These are phyloP conservation scores for Talaromyces marneffei DNA, from an alignment of 2,329 filamentous ascomycete genomes.

Conservation along the genomic window DNA sequence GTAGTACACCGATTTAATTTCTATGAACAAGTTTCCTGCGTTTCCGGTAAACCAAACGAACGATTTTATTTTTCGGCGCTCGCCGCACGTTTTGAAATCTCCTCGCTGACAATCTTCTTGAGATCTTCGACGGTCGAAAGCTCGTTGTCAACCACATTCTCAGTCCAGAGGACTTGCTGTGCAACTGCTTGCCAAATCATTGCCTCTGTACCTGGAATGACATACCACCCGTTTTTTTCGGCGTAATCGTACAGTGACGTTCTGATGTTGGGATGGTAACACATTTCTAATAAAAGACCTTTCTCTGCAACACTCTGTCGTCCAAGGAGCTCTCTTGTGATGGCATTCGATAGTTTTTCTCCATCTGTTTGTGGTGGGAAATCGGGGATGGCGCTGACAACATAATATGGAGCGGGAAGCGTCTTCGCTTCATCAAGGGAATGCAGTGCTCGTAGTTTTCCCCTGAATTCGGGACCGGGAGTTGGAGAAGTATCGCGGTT, in stretches of 20 bases:
- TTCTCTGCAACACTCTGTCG: neutral
- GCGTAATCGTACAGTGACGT: constrained; percentile 17
- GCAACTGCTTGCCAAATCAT: constrained; percentile 20
- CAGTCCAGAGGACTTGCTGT: constrained; percentile 21
- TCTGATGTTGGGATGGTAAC: constrained; percentile 19
- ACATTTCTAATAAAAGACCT: constrained; percentile 24
- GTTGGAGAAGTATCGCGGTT: neutral
- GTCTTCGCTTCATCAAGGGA: constrained; percentile 10
- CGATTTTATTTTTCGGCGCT: neutral
- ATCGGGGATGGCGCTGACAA: constrained; percentile 21
- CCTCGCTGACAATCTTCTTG: constrained; percentile 9
- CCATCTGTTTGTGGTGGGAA: constrained; percentile 16
- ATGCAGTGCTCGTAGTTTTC: constrained; percentile 15
- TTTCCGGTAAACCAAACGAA: no score
- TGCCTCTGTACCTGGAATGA: constrained; percentile 19
- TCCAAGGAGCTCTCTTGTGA: constrained; percentile 10
- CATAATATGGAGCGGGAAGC: constrained; percentile 15
- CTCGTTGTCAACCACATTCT: constrained; percentile 11
- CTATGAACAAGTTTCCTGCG: no score
- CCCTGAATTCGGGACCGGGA: constrained; percentile 4
- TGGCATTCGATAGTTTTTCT: constrained; percentile 11
- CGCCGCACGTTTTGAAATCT: neutral
- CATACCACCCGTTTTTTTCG: constrained; percentile 17
- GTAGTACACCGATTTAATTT: neutral
- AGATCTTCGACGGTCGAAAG: constrained; percentile 15